These are phyloP conservation scores for Ogataea philodendri DNA, from an alignment of 805 yeast species.

Conservation along the genomic window DNA sequence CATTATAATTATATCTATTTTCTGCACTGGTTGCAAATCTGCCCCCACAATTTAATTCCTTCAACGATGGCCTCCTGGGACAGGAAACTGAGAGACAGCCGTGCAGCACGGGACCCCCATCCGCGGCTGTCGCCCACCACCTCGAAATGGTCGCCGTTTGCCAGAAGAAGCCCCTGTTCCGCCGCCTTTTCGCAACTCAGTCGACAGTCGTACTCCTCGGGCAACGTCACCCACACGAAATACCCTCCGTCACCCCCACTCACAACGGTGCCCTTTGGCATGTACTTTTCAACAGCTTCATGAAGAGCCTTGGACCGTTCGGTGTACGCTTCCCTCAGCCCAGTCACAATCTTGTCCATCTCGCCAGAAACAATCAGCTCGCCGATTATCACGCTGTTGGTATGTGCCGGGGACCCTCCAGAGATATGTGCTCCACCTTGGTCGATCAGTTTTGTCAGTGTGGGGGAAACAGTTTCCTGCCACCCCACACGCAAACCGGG, in stretches of 20 bases:
- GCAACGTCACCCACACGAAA: slow-evolving; percentile 70
- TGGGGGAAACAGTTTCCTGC: slow-evolving; percentile 65
- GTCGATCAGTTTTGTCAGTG: slow-evolving; percentile 56
- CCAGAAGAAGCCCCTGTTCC: slow-evolving; percentile 55
- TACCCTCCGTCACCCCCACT: slow-evolving; percentile 84
- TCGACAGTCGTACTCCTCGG: slow-evolving; percentile 38
- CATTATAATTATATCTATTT: slow-evolving; percentile 29
- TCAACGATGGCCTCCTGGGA: slow-evolving; percentile 43
- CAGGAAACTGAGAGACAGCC: slow-evolving; percentile 58
- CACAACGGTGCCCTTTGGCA: slow-evolving; percentile 55
- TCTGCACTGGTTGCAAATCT: slow-evolving; percentile 27
- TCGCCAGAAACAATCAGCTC: slow-evolving; percentile 54
- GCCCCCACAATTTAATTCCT: slow-evolving; percentile 55
- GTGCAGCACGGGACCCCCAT: slow-evolving; percentile 59
- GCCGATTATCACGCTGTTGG: slow-evolving; percentile 63
- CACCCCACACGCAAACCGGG: slow-evolving; percentile 86
- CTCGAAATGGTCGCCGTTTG: slow-evolving; percentile 73
- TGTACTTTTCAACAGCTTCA: slow-evolving; percentile 38
- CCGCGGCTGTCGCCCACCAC: slow-evolving; percentile 58
- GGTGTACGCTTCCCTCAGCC: slow-evolving; percentile 44
- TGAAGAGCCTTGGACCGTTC: slow-evolving; percentile 45
- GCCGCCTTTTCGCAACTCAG: slow-evolving; percentile 36
- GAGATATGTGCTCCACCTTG: slow-evolving; percentile 76
- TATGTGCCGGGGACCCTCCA: slow-evolving; percentile 83
- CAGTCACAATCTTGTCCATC: slow-evolving; percentile 45